Conservation (phyloP, 2,329 filamentous ascomycete genomes). For the Calcarisporium arbuscula region DNA sequence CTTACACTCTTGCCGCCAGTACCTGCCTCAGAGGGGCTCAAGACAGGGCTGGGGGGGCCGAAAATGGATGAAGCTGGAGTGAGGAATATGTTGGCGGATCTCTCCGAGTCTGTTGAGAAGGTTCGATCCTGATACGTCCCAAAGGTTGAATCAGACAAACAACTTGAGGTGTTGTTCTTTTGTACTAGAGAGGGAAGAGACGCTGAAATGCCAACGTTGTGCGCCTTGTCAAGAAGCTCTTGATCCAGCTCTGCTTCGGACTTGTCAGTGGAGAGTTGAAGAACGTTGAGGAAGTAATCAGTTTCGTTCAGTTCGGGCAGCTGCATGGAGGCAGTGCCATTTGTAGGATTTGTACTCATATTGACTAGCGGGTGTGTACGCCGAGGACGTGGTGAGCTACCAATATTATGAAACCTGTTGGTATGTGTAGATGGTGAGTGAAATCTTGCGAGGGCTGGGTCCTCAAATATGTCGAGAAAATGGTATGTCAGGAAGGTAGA, state of each 20-base stretch:
- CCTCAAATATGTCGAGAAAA: too few relatives aligned
- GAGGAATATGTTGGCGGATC: conserved; percentile 32
- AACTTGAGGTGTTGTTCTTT: conserved; percentile 30
- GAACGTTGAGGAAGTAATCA: conserved; percentile 33
- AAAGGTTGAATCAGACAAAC: conserved; percentile 36
- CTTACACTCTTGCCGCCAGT: conserved; percentile 30
- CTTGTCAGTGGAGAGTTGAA: conserved; percentile 24
- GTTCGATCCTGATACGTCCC: conserved; percentile 35
- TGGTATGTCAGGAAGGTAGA: too few relatives aligned
- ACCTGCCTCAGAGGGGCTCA: conserved; percentile 6
- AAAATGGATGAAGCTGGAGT: conserved; percentile 38
- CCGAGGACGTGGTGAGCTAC: too few relatives aligned
- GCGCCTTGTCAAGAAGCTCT: conserved; percentile 27
- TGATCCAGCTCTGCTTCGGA: conserved; percentile 35
- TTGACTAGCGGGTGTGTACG: too few relatives aligned
- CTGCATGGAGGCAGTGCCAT: conserved; percentile 6
- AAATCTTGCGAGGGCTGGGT: too few relatives aligned
- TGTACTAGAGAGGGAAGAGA: conserved; percentile 19
- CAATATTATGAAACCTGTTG: too few relatives aligned
- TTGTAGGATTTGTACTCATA: not conserved
- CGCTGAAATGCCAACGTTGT: conserved; percentile 26
- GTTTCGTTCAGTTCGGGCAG: conserved; percentile 34
- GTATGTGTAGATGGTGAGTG: too few relatives aligned
- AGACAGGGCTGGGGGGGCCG: conserved; percentile 16
- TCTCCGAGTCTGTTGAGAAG: conserved; percentile 36